Base-by-base conservation (phyloP, 176 grass and related monocot species). In the Aegilops tauschii region DNA sequence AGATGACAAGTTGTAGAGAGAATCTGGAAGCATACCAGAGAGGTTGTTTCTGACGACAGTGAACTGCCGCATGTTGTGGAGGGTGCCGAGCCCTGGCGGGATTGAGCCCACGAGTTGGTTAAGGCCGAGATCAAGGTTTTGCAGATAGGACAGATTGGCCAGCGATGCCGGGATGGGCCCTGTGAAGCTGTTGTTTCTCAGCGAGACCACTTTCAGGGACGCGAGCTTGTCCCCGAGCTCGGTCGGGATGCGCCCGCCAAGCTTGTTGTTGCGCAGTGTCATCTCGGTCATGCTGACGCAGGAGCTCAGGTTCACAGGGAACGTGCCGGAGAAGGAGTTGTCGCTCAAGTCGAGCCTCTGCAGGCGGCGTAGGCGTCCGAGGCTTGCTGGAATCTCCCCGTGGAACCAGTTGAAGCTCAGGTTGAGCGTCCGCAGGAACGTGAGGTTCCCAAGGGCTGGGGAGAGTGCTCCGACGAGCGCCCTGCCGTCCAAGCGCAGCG, bases 291-390 rank as follows among this genome's bases (percentile, higher is more conserved):
- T 59, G 56, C 56, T 59, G 2, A 59, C 0, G 56, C 56, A 59
- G 18, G 56, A 59, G 56, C 18, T 59, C 2, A 59, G 56, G 18
- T 59, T 59, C 56, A 59, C 17, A 20, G 56, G 56, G 17, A 59
- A 9, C 56, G 7, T 59, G 56, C 56, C 18, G 7, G 56, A 59
- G 56, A 59, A 59, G 56, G 20, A 59, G 56, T 59, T 59, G 56
- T 8, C 6, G 18, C 56, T 9, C 56, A 59, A 59, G 56, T 59
- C 56, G 7, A 59, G 56, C 0, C 18, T 59, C 56, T 0, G 18
- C 56, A 59, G 7, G 6, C 18, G 20, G 0, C 18, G 56, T 18
- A 59, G 56, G 0, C 56, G 56, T 0, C 56, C 56, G 1, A 59
- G 56, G 56, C 20, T 59, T 0, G 18, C 56, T 0, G 56, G 56